A percentile compares a stretch with the other conserved stretches of the same genome.
These are phyloP conservation scores for Ochetophila trinervis DNA, from an alignment of 306 rosid genomes.

Conservation along the genomic window DNA sequence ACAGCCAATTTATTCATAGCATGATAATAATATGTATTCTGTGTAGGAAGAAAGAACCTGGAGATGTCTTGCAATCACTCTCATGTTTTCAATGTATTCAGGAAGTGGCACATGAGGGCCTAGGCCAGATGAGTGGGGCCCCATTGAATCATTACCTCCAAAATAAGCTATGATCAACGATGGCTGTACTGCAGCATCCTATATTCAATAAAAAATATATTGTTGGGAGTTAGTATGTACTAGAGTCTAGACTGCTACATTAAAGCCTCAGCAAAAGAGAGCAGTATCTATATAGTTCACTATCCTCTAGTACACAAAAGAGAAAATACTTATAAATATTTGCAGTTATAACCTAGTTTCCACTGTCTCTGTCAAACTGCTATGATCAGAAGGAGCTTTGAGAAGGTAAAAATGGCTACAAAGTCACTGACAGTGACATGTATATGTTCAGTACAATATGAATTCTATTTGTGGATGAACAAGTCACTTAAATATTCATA, in stretches of 20 bases:
- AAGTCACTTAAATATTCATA: slow-evolving; percentile 10
- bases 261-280: not conserved
- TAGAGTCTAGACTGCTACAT: not conserved
- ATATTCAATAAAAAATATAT: slow-evolving; percentile 10
- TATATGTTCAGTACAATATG: not conserved
- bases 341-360: not conserved
- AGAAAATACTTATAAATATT: not conserved
- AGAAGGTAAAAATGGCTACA: not conserved
- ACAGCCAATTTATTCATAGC: not conserved
- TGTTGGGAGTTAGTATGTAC: not conserved
- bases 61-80: slow-evolving; percentile 65
- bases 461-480: not conserved
- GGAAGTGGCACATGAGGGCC: slow-evolving; percentile 94
- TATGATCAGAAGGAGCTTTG: slow-evolving; percentile 1
- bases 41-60: slow-evolving; percentile 46
- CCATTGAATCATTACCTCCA: slow-evolving; percentile 97
- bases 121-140: slow-evolving; percentile 76
- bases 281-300: no score
- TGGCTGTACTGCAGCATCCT: slow-evolving; percentile 81
- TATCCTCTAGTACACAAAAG: not conserved
- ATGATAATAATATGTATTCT: not conserved
- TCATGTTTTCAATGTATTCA: slow-evolving; percentile 74
- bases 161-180: slow-evolving; percentile 86
- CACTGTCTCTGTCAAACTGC: not conserved
- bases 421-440: not conserved